Conservation (phyloP, 2,329 filamentous ascomycete genomes). For the Acarospora socialis region DNA sequence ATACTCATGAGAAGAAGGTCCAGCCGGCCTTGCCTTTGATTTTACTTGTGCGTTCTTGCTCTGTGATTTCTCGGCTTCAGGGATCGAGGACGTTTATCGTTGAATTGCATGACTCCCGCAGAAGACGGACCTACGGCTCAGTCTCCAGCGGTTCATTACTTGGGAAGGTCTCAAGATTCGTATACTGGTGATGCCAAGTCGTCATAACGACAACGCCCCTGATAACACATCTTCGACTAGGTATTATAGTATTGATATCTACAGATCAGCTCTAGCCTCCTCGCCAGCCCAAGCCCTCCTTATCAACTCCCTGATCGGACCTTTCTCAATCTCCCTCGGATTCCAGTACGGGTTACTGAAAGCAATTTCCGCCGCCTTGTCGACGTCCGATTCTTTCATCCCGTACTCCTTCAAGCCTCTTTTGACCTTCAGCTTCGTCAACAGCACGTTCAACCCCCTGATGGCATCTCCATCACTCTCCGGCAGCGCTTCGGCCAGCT, state of each 20-base stretch:
- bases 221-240: too few relatives aligned
- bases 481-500: slow-evolving; percentile 39
- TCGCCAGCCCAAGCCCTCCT: slow-evolving; percentile 48
- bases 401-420: slow-evolving; percentile 40
- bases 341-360: slow-evolving; percentile 46
- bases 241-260: too few relatives aligned
- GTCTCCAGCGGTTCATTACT: too few relatives aligned
- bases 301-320: slow-evolving; percentile 40
- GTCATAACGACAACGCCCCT: too few relatives aligned
- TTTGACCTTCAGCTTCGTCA: slow-evolving; percentile 40
- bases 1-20: too few relatives aligned
- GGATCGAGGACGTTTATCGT: too few relatives aligned
- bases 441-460: slow-evolving; percentile 40
- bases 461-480: slow-evolving; percentile 45
- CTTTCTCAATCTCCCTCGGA: slow-evolving; percentile 39
- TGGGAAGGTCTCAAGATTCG: too few relatives aligned
- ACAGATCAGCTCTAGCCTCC: slow-evolving; percentile 38
- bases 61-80: too few relatives aligned
- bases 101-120: too few relatives aligned
- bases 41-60: slow-evolving; percentile 17
- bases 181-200: too few relatives aligned
- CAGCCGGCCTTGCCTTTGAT: slow-evolving; percentile 15
- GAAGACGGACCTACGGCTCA: too few relatives aligned
- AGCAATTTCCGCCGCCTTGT: slow-evolving; percentile 45
- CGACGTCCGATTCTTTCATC: slow-evolving; percentile 47